Evolutionary conservation across 345 rosid genomes (phyloP).

Genomic region (Anastatica hierochuntica): DNA sequence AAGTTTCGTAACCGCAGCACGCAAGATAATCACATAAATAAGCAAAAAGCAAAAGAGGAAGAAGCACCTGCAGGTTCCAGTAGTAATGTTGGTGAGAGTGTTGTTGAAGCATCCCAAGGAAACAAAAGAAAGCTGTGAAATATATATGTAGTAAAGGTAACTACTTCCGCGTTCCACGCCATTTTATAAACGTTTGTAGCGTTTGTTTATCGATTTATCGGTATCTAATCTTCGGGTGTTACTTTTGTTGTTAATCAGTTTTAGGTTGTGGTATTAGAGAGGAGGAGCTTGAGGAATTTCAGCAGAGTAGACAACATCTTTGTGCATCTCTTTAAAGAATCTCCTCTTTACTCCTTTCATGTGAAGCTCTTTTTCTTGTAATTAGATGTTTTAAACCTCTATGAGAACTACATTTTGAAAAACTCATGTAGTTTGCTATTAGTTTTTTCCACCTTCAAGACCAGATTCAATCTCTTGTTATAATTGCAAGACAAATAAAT

Average conservation of each 20-base stretch:
- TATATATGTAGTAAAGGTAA: too few species aligned
- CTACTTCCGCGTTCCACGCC: too few species aligned
- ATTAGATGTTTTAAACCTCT: constrained; percentile 13
- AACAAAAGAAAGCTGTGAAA: constrained; percentile 12
- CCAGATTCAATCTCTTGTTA: constrained; percentile 2
- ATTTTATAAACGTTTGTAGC: too few species aligned
- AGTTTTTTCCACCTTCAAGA: not conserved
- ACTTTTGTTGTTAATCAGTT: constrained; percentile 26
- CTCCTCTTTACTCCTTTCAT: constrained; percentile 10
- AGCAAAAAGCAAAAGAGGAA: constrained; percentile 27
- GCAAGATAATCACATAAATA: constrained; percentile 20
- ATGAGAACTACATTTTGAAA: constrained; percentile 11
- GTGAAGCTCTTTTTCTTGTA: constrained; percentile 18
- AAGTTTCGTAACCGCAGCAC: constrained; percentile 20
- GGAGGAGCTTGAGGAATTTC: constrained; percentile 9
- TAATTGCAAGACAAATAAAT: not conserved
- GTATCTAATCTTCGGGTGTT: constrained; percentile 24
- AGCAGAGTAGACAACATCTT: constrained; percentile 7
- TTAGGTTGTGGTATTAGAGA: constrained; percentile 18
- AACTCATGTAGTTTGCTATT: constrained; percentile 6
- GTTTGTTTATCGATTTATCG: constrained; percentile 19
- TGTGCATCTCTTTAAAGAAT: constrained; percentile 8
- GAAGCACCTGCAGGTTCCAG: constrained; percentile 26
- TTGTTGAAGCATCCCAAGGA: constrained; percentile 27
- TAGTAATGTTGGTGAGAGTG: constrained; percentile 23